Evolutionary conservation across 768 basidiomycete species (phyloP).

Genomic region (Lactarius psammicola): DNA sequence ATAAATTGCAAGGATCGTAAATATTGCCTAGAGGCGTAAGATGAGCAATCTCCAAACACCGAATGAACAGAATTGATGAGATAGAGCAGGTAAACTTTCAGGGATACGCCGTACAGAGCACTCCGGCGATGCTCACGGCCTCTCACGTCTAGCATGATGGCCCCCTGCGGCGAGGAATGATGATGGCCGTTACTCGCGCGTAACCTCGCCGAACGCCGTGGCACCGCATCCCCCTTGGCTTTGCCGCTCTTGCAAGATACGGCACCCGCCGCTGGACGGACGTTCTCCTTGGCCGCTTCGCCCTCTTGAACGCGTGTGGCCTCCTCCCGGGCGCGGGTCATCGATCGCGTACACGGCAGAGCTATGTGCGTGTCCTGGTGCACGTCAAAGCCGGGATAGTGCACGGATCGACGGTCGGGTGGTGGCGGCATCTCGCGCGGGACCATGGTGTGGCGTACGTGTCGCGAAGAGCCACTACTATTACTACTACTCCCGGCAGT

Average conservation of each 20-base stretch:
- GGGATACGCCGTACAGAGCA: constrained; percentile 11
- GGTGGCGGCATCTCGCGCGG: constrained; percentile 23
- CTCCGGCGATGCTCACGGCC: constrained; percentile 10
- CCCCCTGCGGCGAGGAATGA: not conserved
- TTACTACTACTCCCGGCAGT: not conserved
- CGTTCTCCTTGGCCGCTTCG: constrained; percentile 28
- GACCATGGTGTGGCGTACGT: constrained; percentile 13
- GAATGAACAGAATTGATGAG: constrained; percentile 8
- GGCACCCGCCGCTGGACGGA: constrained; percentile 11
- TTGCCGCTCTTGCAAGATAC: constrained; percentile 3
- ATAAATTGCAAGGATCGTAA: constrained; percentile 17
- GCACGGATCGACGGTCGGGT: constrained; percentile 25
- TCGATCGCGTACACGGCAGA: constrained; percentile 21
- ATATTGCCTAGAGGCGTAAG: constrained; percentile 22
- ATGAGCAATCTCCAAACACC: constrained; percentile 20
- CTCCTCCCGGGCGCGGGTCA: constrained; percentile 13
- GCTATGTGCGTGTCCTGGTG: constrained; percentile 28
- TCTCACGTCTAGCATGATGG: constrained; percentile 1
- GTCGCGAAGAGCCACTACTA: constrained; percentile 9
- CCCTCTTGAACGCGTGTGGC: constrained; percentile 6
- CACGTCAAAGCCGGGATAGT: constrained; percentile 30
- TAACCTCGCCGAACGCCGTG: constrained; percentile 25
- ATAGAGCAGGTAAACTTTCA: constrained; percentile 9
- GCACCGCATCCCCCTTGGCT: constrained; percentile 8
- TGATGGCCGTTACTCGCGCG: constrained; percentile 1